Evolutionary conservation across 768 basidiomycete genomes (phyloP), one percentile per base, ranked within the genome.

Genomic region (Macrocybe gigantea): DNA sequence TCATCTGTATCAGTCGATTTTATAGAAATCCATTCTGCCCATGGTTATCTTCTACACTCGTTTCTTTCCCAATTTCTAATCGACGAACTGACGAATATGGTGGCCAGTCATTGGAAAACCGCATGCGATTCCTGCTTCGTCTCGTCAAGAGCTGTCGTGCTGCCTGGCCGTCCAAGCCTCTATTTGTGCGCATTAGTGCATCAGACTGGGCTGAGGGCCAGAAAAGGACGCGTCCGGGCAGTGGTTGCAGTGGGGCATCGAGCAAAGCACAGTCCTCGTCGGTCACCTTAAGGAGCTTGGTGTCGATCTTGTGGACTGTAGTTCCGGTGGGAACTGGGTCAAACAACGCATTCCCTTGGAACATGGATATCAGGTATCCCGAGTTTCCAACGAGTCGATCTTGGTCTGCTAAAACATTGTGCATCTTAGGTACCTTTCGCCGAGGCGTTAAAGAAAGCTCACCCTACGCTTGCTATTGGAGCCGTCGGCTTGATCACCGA

Each of bases 21-120:
- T 58, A 80, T 87, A 35, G 85, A 89, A 60, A 55, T 89, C 12
- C 87, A 89, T 58, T 77, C 63, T 6, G 87, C 86, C 2, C 86
- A 90, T 58, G 85, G 71, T 13, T 84, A 85, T 58, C 74, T 87
- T n/a, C 32, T 83, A 1, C 77, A 82, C 60, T 60, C 69, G 13
- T 93, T 91, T 65, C 59, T 83, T 7, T 88, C 85, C 89, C 89
- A 1, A 60, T 89, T 31, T 85, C 83, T 10, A 92, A 93, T 70
- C 63, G 61, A 5, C 82, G 88, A 32, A 73, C 71, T 6, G 92
- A 93, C 62, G 38, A 67, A 30, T 90, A 84, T 58, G 89, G 90
- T 8, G 89, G 89, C 5, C 67, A 68, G 52, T 63, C 74, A 6
- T 69, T 92, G 33, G 80, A 82, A 54, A 89, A 91, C 68, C 79